Percentiles rank a stretch among this genome's conserved stretches.
These are phyloP conservation scores for Haberlea rhodopensis DNA, from an alignment of 257 asterid genomes.

Conservation along the genomic window DNA sequence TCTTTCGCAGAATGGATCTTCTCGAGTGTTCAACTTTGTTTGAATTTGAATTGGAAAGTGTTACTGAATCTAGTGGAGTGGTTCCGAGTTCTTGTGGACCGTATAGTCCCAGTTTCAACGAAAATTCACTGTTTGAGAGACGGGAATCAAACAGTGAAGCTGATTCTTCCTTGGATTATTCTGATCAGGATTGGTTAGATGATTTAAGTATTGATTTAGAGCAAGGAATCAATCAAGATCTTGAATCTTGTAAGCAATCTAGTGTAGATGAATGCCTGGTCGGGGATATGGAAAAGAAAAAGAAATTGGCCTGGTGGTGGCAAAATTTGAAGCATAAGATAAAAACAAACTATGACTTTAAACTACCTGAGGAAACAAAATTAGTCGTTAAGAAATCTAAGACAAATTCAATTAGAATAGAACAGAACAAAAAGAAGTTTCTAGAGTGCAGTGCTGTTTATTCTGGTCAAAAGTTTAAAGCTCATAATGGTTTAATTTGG, in stretches of 20 bases:
- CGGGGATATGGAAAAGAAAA: slow-evolving; percentile 30
- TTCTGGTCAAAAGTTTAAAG: slow-evolving; percentile 52
- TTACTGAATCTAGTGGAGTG: slow-evolving; percentile 29
- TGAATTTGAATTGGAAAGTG: slow-evolving; percentile 25
- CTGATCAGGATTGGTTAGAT: slow-evolving; percentile 36
- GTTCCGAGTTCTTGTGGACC: slow-evolving; percentile 19
- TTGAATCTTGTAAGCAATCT: slow-evolving; percentile 3
- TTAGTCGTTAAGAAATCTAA: slow-evolving; percentile 11
- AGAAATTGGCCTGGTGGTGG: slow-evolving; percentile 53
- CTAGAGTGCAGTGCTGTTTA: slow-evolving; percentile 58
- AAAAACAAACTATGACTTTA: slow-evolving; percentile 30
- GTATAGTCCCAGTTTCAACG: slow-evolving; percentile 18
- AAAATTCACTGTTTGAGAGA: slow-evolving; percentile 31
- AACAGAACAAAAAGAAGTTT: slow-evolving; percentile 39
- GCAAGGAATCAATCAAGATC: slow-evolving; percentile 12
- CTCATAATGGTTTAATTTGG: slow-evolving; percentile 62
- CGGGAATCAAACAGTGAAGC: slow-evolving; percentile 56
- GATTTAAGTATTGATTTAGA: slow-evolving; percentile 1
- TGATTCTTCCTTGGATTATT: slow-evolving; percentile 42
- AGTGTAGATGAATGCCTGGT: slow-evolving; percentile 8
- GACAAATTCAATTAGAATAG: slow-evolving; percentile 31
- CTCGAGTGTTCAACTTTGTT: slow-evolving; percentile 20
- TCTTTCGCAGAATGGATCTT: slow-evolving; percentile 50
- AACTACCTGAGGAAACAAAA: slow-evolving; percentile 23
- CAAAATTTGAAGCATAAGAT: slow-evolving; percentile 32